Evolutionary conservation across 1,284 basidiomycete species (phyloP).

Genomic region (Omphalotus olearius): DNA sequence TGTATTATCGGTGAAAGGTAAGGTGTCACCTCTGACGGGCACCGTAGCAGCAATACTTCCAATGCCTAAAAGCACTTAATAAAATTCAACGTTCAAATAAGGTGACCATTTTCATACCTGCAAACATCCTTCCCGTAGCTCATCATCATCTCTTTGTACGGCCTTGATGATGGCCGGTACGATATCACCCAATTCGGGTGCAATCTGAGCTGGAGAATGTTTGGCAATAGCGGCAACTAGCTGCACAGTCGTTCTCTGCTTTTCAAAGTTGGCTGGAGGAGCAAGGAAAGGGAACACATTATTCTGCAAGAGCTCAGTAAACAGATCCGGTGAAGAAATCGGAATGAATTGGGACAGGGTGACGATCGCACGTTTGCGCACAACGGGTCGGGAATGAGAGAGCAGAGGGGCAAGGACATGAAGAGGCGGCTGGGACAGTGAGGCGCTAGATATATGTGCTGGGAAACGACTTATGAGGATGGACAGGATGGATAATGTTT

Average conservation of each 20-base stretch:
- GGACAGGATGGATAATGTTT: slow-evolving; percentile 87
- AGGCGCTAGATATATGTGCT: slow-evolving; percentile 55
- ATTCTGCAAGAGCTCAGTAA: slow-evolving; percentile 49
- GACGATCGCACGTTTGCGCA: slow-evolving; percentile 86
- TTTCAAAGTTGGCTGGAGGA: slow-evolving; percentile 49
- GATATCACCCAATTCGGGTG: slow-evolving; percentile 52
- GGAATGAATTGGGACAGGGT: slow-evolving; percentile 82
- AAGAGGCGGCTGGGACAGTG: slow-evolving; percentile 57
- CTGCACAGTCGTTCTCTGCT: slow-evolving; percentile 75
- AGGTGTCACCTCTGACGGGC: slow-evolving; percentile 76
- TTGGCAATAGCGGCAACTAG: slow-evolving; percentile 78
- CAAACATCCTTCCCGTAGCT: slow-evolving; percentile 72
- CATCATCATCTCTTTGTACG: slow-evolving; percentile 71
- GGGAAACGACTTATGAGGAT: slow-evolving; percentile 91
- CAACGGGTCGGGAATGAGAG: slow-evolving; percentile 72
- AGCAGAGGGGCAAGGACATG: slow-evolving; percentile 74
- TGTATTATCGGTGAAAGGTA: slow-evolving; percentile 71
- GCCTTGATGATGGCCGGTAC: slow-evolving; percentile 69
- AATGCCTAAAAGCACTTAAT: slow-evolving; percentile 51
- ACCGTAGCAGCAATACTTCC: slow-evolving; percentile 80
- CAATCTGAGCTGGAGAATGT: slow-evolving; percentile 64
- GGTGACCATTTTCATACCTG: slow-evolving; percentile 37
- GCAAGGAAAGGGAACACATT: slow-evolving; percentile 63
- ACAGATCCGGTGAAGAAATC: slow-evolving; percentile 53
- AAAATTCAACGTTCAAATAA: slow-evolving; percentile 21